Base-by-base conservation (phyloP, 192 early-diverging fungal genomes). In the Gonapodya prolifera region DNA sequence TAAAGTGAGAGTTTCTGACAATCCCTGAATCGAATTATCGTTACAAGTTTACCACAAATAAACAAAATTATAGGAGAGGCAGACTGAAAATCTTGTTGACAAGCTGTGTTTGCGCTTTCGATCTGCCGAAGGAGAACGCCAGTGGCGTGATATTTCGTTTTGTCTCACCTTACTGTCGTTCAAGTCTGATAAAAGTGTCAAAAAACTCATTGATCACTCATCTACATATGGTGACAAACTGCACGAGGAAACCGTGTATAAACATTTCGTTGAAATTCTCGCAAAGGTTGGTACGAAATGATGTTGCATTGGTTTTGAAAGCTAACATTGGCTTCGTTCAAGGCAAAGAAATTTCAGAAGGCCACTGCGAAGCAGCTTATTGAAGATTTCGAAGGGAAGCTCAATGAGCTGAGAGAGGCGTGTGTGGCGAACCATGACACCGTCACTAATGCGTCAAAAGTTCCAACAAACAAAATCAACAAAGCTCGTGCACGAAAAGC, bases 71-170 rank as follows among this genome's bases (percentile, higher is more conserved):
- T 83, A 96, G 91, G 98, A 97, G 75, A 90, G 93, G 70, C 96
- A 98, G 83, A 91, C 91, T 29, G 98, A 98, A 76, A 95, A 93
- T 79, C 91, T 99, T 36, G 90, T 94, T 8, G 97, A 98, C 69
- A 98, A 99, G 83, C 87, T 99, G 32, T 99, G 97, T 84, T 87
- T 93, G 76, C 89, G 98, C 33, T 98, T 98, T 85, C 88, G 91
- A 79, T 94, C 91, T 80, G 86, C 94, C 1, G 86, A 89, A 17
- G 91, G 92, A 1, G 86, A 81, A 76, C 85, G 95, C 30, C 86
- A 91, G 79, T 98, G 95, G 93, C 87, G 95, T 35, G 97, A 98
- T 81, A 95, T 98, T 82, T 89, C 94, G 0, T 96, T 86, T 82
- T 98, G 96, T 84, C 83, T 99, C 74, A 92, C 94, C 8, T 82